Percentiles rank a stretch among this genome's conserved stretches.
Conservation (phyloP, 1,284 basidiomycete species). For the Apiotrichum domesticum region DNA sequence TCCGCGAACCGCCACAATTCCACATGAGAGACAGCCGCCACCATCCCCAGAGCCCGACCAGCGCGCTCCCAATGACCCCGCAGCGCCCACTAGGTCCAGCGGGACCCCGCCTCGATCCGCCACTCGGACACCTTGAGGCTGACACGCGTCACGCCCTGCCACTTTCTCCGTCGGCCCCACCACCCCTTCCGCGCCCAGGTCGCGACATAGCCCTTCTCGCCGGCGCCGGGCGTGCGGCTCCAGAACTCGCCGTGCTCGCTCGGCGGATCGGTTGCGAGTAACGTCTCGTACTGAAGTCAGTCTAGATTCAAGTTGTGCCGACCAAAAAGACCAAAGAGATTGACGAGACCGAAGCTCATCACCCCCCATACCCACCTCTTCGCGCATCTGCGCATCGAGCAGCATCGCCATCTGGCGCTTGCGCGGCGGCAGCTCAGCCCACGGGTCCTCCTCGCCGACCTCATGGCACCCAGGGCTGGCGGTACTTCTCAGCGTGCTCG, state of each 20-base stretch:
- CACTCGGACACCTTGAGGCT: background rate
- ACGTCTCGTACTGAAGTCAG: background rate
- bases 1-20: no score
- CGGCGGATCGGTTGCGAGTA: background rate
- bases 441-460: background rate
- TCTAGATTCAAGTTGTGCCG: no score
- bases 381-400: background rate
- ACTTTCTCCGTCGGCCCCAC: background rate
- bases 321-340: no score
- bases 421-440: background rate
- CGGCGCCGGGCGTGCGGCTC: background rate
- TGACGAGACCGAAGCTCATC: background rate
- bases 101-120: background rate
- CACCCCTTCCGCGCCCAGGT: background rate
- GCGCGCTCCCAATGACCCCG: no score
- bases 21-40: no score
- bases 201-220: background rate
- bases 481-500: no score
- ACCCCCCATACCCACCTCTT: background rate
- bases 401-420: background rate
- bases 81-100: background rate
- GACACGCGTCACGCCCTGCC: background rate
- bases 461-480: no score
- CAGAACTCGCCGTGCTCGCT: background rate
- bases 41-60: no score